Evolutionary conservation across 805 yeast species (phyloP).

Genomic region (Kazachstania psychrophila): DNA sequence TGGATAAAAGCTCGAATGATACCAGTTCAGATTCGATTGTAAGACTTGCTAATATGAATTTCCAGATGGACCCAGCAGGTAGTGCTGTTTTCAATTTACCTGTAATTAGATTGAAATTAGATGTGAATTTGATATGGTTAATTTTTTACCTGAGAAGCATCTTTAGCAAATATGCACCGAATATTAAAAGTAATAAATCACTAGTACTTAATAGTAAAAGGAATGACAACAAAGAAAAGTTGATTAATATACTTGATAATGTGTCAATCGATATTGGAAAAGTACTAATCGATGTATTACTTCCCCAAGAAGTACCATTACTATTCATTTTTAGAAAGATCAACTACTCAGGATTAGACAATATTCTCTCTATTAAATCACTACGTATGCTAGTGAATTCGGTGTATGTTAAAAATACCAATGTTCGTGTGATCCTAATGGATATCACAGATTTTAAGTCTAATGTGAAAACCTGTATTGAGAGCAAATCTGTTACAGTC

Average conservation of each 20-base stretch:
- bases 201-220: too few species aligned
- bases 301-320: slow-evolving; percentile 23
- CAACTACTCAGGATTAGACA: slow-evolving; percentile 3
- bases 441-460: slow-evolving; percentile 11
- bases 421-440: slow-evolving; percentile 18
- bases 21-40: slow-evolving; percentile 13
- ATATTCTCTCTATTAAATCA: slow-evolving; percentile 6
- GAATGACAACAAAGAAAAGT: too few species aligned
- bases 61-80: not conserved
- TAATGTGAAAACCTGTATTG: slow-evolving; percentile 4
- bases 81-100: slow-evolving; percentile 13
- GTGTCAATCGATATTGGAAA: slow-evolving; percentile 12
- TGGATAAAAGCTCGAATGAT: slow-evolving; percentile 12
- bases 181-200: not conserved
- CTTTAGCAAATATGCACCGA: slow-evolving; percentile 6
- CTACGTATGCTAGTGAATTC: slow-evolving; percentile 20
- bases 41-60: slow-evolving; percentile 10
- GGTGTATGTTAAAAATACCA: slow-evolving; percentile 19
- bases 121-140: slow-evolving; percentile 26
- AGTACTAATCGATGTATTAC: slow-evolving; percentile 17
- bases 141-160: slow-evolving; percentile 15
- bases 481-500: slow-evolving; percentile 6
- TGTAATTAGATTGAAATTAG: slow-evolving; percentile 18
- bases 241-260: not conserved
- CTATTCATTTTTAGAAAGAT: slow-evolving; percentile 11